These are phyloP conservation scores for Nigrograna mackinnonii DNA, from an alignment of 2,329 filamentous ascomycete genomes.

Conservation along the genomic window DNA sequence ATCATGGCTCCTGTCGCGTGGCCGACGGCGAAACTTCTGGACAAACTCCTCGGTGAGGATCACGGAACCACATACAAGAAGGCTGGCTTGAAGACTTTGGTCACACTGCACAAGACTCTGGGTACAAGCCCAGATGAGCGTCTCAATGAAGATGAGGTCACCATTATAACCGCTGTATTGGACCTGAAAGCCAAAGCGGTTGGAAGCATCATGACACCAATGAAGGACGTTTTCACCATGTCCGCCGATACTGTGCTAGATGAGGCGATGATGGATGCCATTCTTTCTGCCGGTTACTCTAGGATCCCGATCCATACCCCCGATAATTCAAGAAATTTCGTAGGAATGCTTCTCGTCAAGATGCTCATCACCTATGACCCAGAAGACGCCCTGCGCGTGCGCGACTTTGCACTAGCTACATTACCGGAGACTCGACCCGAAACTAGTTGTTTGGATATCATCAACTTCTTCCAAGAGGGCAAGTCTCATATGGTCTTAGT, in stretches of 20 bases:
- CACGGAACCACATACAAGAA: conserved; percentile 98
- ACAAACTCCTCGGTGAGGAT: conserved; percentile 89
- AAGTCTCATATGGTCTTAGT: conserved; percentile 99
- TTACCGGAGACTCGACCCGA: conserved; percentile 93
- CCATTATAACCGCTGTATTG: conserved; percentile 95
- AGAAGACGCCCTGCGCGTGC: conserved; percentile 83
- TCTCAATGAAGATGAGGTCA: conserved; percentile 95
- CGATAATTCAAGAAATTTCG: conserved; percentile 82
- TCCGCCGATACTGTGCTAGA: conserved; percentile 93
- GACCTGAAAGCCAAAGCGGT: conserved; percentile 97
- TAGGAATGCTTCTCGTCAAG: conserved; percentile 97
- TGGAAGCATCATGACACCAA: conserved; percentile 96
- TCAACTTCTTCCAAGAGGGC: conserved; percentile 99
- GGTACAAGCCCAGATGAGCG: conserved; percentile 82
- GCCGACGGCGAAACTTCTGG: conserved; percentile 94
- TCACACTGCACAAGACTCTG: conserved; percentile 90
- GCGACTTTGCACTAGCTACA: conserved; percentile 90
- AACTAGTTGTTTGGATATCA: conserved; percentile 95
- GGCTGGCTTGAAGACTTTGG: conserved; percentile 92
- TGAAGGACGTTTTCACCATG: conserved; percentile 96
- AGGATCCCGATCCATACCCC: conserved; percentile 92
- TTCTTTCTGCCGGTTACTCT: conserved; percentile 92
- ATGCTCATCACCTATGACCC: conserved; percentile 99
- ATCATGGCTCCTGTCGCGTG: conserved; percentile 86
- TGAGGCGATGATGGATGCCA: conserved; percentile 91